Evolutionary conservation across 2,329 filamentous ascomycete genomes (phyloP).

Genomic region (Beauveria rudraprayagi): DNA sequence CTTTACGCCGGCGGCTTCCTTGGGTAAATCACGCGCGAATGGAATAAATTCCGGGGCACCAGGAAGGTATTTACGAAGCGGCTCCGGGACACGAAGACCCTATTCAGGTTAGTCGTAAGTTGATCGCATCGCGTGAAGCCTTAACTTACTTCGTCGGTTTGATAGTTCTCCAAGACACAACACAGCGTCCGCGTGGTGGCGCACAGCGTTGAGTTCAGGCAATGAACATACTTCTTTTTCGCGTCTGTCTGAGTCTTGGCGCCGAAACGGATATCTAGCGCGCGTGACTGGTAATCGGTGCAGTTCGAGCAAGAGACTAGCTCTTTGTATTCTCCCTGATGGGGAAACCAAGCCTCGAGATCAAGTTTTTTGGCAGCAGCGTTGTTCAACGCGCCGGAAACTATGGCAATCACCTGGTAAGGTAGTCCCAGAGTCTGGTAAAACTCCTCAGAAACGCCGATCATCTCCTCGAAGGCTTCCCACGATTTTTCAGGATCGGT

Average conservation of each 20-base stretch:
- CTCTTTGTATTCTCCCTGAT: conserved; percentile 97
- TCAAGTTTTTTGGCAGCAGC: conserved; percentile 80
- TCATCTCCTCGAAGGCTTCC: conserved; percentile 92
- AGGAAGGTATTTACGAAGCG: conserved; percentile 81
- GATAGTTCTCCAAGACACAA: conserved; percentile 94
- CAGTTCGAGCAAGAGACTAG: conserved; percentile 97
- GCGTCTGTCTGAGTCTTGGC: conserved; percentile 76
- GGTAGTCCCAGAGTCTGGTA: conserved; percentile 84
- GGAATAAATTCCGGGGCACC: conserved; percentile 84
- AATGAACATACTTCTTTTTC: conserved; percentile 89
- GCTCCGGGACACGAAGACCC: conserved; percentile 73
- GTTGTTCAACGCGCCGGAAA: conserved; percentile 88
- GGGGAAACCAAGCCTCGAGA: conserved; percentile 92
- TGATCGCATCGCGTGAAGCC: background rate
- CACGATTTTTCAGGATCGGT: conserved; percentile 86
- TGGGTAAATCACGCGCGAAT: conserved; percentile 77
- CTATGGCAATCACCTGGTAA: conserved; percentile 87
- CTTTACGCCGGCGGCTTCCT: conserved; percentile 43
- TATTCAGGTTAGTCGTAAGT: conserved; percentile 22
- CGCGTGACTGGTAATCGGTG: conserved; percentile 92
- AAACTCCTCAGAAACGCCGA: conserved; percentile 83
- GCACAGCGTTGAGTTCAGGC: conserved; percentile 80
- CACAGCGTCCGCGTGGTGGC: conserved; percentile 89
- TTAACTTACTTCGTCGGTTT: conserved; percentile 66
- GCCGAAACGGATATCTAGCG: conserved; percentile 86